These are phyloP conservation scores for Diaporthe destruens DNA, from an alignment of 2,329 filamentous ascomycete genomes.

Conservation along the genomic window DNA sequence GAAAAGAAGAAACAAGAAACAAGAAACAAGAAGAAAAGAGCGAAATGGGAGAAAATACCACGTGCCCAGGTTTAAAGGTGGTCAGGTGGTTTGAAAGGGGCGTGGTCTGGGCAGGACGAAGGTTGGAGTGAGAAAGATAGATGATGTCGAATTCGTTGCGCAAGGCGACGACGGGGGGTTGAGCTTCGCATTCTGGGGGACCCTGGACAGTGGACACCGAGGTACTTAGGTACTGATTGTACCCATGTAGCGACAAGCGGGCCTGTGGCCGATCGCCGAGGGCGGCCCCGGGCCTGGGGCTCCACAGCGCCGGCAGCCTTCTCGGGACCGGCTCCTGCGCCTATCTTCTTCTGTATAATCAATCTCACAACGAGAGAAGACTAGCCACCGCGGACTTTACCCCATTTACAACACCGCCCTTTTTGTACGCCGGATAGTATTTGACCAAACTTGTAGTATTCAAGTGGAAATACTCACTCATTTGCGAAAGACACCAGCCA, in stretches of 20 bases:
- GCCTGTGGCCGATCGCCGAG: constrained; percentile 15
- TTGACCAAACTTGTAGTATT: too few relatives aligned
- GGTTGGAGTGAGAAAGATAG: not conserved
- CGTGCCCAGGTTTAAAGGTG: too few relatives aligned
- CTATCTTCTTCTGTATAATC: not conserved
- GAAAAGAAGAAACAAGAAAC: constrained; percentile 5
- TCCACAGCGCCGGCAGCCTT: constrained; percentile 21
- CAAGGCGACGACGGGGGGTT: not conserved
- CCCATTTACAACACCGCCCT: too few relatives aligned
- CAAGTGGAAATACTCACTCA: too few relatives aligned
- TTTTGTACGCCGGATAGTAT: too few relatives aligned
- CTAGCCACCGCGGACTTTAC: too few relatives aligned
- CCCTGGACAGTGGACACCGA: not conserved
- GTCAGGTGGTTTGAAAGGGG: not conserved
- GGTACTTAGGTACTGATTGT: too few relatives aligned
- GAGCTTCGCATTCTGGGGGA: not conserved
- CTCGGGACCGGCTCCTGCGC: constrained; percentile 7
- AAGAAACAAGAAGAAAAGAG: not conserved
- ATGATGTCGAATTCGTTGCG: not conserved
- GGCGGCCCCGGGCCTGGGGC: constrained; percentile 6
- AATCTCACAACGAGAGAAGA: not conserved
- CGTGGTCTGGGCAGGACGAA: not conserved
- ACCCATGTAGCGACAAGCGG: too few relatives aligned
- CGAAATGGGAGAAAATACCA: not conserved
- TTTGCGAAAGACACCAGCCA: not conserved